Conservation (phyloP, 2,329 filamentous ascomycete species). For the Purpureocillium lavendulum region DNA sequence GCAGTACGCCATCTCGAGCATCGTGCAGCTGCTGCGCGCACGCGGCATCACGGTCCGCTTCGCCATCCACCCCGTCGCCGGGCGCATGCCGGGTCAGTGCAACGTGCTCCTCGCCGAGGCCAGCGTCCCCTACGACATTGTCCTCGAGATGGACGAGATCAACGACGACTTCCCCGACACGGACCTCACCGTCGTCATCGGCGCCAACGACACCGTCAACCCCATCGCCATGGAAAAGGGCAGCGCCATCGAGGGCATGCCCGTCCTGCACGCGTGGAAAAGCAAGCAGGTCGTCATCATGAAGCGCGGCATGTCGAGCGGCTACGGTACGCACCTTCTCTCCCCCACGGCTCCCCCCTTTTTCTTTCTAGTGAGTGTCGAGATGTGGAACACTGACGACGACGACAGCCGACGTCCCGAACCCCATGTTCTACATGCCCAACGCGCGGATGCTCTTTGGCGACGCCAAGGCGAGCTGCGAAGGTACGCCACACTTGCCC, state of each 20-base stretch:
- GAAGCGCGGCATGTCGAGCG: conserved; percentile 84
- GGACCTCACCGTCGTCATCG: conserved; percentile 80
- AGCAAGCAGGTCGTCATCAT: conserved; percentile 88
- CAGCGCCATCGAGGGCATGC: conserved; percentile 84
- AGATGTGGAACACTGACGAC: too few species aligned
- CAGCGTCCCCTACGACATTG: conserved; percentile 82
- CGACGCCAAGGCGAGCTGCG: conserved; percentile 76
- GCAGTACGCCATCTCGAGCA: conserved; percentile 82
- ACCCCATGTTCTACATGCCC: conserved; percentile 90
- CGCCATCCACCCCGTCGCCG: conserved; percentile 83
- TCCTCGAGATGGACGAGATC: conserved; percentile 93
- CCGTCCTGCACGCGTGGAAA: conserved; percentile 88
- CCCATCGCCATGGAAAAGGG: conserved; percentile 80
- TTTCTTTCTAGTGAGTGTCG: too few species aligned
- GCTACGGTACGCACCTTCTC: conserved; percentile 54
- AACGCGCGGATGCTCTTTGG: conserved; percentile 88
- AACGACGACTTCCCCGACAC: conserved; percentile 86
- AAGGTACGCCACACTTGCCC: conserved; percentile 44
- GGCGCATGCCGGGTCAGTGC: conserved; percentile 88
- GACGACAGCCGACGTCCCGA: conserved; percentile 68
- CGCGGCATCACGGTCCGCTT: conserved; percentile 78
- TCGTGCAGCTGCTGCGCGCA: conserved; percentile 63
- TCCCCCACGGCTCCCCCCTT: too few species aligned
- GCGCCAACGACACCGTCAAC: conserved; percentile 89
- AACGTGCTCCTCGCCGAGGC: conserved; percentile 87